Evolutionary conservation across 2,329 filamentous ascomycete genomes (phyloP), one percentile per base, ranked within the genome.

Genomic region (Scytalidium sp.): DNA sequence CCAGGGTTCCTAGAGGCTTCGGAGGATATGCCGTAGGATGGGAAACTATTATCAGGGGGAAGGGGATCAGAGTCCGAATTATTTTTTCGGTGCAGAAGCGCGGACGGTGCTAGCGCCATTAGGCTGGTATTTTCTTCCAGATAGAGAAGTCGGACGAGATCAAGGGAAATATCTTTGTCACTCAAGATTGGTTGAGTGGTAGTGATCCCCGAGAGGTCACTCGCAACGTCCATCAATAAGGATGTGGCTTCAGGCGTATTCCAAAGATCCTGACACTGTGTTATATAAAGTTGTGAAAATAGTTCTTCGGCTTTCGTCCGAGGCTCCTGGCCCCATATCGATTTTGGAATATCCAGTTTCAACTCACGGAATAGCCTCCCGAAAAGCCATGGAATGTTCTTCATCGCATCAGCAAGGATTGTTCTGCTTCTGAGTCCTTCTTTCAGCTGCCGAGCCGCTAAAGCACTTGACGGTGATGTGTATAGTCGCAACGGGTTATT

Each of bases 311-410:
- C 59, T 21, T 62, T 56, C 13, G 56, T 63, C 19, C 84, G 78
- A 4, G 88, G 81, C 60, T 83, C 78, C 53, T 85, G 79, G 46
- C 89, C 92, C 93, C 94, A 97, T 25, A 97, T 80, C 0, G 84
- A 80, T 27, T 85, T 85, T 1, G 94, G 92, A 7, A 89, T 75
- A 58, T 90, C 86, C 23, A 97, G 76, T 55, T 87, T 84, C 21
- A 97, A 75, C 43, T 90, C 87, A 59, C 88, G 85, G 65, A 93
- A 94, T 3, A 99, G 73, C 19, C 84, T 77, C 47, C 81, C 84
- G 60, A 93, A 91, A 2, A 97, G 75, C 90, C 92, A 99, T 0
- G 94, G 93, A 47, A 90, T 82, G 22, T 74, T 75, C 50, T 82
- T 76, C 66, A 97, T 87, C 2, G 90, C 87, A 7, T 76, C 72